phyloP scores from a whole-genome alignment of 306 rosid species.

The Quercus wislizeni region DNA sequence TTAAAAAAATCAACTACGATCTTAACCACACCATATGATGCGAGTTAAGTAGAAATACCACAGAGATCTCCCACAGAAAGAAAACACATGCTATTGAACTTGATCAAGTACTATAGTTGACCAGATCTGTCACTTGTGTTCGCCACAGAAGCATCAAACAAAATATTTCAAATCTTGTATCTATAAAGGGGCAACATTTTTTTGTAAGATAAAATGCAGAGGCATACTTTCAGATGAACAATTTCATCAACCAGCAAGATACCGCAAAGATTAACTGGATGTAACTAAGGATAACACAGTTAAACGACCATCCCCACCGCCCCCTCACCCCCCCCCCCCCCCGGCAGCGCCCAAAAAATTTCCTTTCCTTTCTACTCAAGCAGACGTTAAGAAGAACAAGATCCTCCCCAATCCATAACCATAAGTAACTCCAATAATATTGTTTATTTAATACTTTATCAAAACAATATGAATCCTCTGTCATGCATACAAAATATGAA shows the following conservation, averaged over 20 bases:
- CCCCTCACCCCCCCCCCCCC: too few species aligned
- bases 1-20: neutral
- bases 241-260: constrained; percentile 23
- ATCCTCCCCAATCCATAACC: constrained; percentile 14
- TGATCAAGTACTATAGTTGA: neutral
- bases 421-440: constrained; percentile 18
- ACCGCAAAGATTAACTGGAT: neutral
- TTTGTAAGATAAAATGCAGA: neutral
- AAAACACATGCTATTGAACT: neutral
- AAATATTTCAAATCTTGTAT: neutral
- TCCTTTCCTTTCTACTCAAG: neutral
- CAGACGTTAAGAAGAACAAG: neutral
- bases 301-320: too few species aligned
- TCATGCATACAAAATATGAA: constrained; percentile 11
- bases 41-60: neutral
- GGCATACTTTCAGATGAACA: neutral
- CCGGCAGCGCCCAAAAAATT: rapidly evolving
- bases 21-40: neutral
- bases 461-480: constrained; percentile 29
- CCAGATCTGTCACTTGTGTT: constrained; percentile 7
- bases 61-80: neutral
- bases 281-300: too few species aligned
- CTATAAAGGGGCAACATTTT: constrained; percentile 1
- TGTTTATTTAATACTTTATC: constrained; percentile 18
- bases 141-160: neutral